phyloP scores from a whole-genome alignment of 495 filamentous ascomycete species.

The Cairneyella variabilis region DNA sequence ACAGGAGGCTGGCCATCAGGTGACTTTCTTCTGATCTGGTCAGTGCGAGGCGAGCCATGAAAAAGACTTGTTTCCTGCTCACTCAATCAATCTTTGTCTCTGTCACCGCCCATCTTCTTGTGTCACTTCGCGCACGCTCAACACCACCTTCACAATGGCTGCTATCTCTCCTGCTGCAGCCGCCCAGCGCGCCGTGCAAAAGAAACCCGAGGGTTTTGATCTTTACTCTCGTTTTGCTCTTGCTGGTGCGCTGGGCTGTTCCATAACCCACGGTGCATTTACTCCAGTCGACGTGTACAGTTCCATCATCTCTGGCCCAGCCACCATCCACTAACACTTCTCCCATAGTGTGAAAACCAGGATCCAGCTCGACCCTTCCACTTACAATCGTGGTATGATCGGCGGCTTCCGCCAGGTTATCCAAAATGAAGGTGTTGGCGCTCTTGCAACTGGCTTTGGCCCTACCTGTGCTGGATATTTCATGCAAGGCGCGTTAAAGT shows the following conservation, averaged over 20 bases:
- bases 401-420: conserved; percentile 84
- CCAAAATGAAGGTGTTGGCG: conserved; percentile 78
- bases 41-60: too few species aligned
- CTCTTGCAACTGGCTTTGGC: conserved; percentile 82
- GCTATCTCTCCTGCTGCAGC: background rate
- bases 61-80: too few species aligned
- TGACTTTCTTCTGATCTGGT: too few species aligned
- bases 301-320: background rate
- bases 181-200: background rate
- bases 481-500: conserved; percentile 93
- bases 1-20: too few species aligned
- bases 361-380: conserved; percentile 87
- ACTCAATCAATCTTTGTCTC: too few species aligned
- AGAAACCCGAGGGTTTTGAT: conserved; percentile 27
- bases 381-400: conserved; percentile 87
- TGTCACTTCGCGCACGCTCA: background rate
- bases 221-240: conserved; percentile 64
- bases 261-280: conserved; percentile 75
- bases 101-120: background rate
- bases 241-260: conserved; percentile 80
- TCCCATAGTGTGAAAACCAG: conserved; percentile 80
- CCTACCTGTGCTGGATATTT: conserved; percentile 90
- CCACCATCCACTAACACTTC: conserved; percentile 5
- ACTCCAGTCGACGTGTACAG: conserved; percentile 87
- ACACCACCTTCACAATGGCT: background rate